Evolutionary conservation across 495 filamentous ascomycete genomes (phyloP).

Genomic region (Cenococcum geophilum): DNA sequence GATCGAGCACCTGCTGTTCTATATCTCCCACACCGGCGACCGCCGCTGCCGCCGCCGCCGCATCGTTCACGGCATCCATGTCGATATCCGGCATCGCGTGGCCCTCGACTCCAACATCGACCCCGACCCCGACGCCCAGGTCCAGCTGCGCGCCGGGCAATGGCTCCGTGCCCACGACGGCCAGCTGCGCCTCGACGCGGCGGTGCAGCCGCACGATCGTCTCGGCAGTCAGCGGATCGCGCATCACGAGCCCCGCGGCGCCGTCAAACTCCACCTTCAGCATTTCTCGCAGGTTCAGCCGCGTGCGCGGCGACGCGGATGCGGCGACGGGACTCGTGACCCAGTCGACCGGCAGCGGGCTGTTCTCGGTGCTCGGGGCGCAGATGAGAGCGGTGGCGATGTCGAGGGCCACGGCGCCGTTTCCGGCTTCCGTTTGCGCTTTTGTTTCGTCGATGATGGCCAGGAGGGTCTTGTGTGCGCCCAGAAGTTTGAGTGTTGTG

Average conservation of each 20-base stretch:
- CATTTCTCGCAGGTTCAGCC: slow-evolving; percentile 59
- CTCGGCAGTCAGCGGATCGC: slow-evolving; percentile 57
- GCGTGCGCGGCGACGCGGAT: slow-evolving; percentile 30
- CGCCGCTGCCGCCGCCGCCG: slow-evolving; percentile 22
- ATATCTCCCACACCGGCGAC: slow-evolving; percentile 12
- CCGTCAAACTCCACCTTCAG: slow-evolving; percentile 58
- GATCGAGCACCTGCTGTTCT: slow-evolving; percentile 16
- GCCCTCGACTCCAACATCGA: slow-evolving; percentile 17
- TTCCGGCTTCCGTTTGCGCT: slow-evolving; percentile 46
- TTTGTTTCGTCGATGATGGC: slow-evolving; percentile 67
- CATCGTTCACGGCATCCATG: slow-evolving; percentile 20
- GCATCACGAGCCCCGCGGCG: slow-evolving; percentile 55
- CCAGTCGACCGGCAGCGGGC: slow-evolving; percentile 30
- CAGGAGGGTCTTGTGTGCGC: slow-evolving; percentile 55
- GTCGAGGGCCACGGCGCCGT: slow-evolving; percentile 63
- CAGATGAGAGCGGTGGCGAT: slow-evolving; percentile 67
- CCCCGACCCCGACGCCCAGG: slow-evolving; percentile 24
- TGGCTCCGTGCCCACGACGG: slow-evolving; percentile 9
- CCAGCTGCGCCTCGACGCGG: slow-evolving; percentile 58
- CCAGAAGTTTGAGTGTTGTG: slow-evolving; percentile 60
- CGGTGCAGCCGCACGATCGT: slow-evolving; percentile 68
- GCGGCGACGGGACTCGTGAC: slow-evolving; percentile 34
- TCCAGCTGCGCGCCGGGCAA: slow-evolving; percentile 27
- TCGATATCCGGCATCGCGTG: slow-evolving; percentile 19
- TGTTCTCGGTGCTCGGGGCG: slow-evolving; percentile 52